phyloP scores from a whole-genome alignment of 2,329 filamentous ascomycete genomes.

The Sclerotinia subarctica region DNA sequence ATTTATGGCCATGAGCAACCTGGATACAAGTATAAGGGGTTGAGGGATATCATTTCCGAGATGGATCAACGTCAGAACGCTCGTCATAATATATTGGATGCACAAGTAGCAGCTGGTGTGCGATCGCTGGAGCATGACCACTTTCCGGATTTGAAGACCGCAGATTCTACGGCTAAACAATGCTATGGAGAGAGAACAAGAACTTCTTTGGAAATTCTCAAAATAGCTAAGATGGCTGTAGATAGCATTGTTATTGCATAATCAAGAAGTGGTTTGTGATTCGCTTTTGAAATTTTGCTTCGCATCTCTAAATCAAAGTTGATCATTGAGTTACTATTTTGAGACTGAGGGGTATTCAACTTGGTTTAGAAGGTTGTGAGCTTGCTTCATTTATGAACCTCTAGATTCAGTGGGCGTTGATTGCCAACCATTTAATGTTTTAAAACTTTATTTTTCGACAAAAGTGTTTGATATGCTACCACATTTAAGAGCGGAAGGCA shows the following conservation, averaged over 20 bases:
- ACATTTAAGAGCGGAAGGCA: background rate
- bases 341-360: too few species aligned
- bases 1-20: conserved; percentile 50
- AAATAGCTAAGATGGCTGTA: conserved; percentile 53
- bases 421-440: background rate
- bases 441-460: too few species aligned
- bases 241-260: conserved; percentile 54
- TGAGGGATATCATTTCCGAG: conserved; percentile 52
- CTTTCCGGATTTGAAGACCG: conserved; percentile 3
- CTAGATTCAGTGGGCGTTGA: background rate
- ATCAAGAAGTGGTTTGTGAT: background rate
- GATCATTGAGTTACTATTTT: background rate
- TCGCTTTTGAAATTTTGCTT: background rate
- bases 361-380: background rate
- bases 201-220: conserved; percentile 51
- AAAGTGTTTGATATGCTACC: background rate
- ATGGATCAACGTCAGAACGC: conserved; percentile 51
- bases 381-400: background rate
- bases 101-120: conserved; percentile 44
- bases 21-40: conserved; percentile 44
- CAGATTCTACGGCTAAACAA: conserved; percentile 32
- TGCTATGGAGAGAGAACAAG: conserved; percentile 37
- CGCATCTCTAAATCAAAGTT: background rate
- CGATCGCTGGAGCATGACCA: background rate
- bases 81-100: conserved; percentile 51